These are phyloP conservation scores for Termitomyces sp. DNA, from an alignment of 1,284 basidiomycete species.

Conservation along the genomic window DNA sequence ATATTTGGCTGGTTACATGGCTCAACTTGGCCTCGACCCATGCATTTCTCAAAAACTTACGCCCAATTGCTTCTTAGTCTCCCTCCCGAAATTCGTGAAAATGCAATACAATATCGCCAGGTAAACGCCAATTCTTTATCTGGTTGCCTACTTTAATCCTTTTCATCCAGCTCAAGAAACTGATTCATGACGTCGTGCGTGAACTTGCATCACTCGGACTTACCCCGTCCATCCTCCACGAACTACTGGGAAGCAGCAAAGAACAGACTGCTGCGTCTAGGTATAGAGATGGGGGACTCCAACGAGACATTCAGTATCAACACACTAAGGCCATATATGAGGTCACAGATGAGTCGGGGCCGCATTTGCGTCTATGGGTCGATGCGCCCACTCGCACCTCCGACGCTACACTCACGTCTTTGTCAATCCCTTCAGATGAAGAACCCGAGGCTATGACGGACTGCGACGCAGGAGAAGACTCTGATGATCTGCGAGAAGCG, in stretches of 20 bases:
- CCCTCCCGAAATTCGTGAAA: conserved; percentile 69
- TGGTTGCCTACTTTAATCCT: background rate
- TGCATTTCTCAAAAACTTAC: conserved; percentile 86
- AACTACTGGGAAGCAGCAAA: conserved; percentile 28
- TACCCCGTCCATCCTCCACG: conserved; percentile 50
- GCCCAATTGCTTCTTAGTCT: conserved; percentile 64
- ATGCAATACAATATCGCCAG: conserved; percentile 85
- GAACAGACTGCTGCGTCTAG: conserved; percentile 18
- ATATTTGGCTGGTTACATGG: background rate
- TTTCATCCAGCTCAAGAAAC: conserved; percentile 74
- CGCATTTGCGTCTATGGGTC: conserved; percentile 49
- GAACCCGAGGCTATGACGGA: background rate
- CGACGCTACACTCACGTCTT: conserved; percentile 2
- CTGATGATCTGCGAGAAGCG: background rate
- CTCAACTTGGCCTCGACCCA: conserved; percentile 1
- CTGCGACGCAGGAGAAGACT: conserved; percentile 2
- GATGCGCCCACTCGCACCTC: conserved; percentile 13
- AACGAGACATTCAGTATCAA: conserved; percentile 10
- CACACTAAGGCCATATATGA: conserved; percentile 47
- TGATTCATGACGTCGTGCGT: conserved; percentile 82
- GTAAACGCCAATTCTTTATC: conserved; percentile 31
- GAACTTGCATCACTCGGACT: conserved; percentile 82
- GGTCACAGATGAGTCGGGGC: conserved; percentile 42
- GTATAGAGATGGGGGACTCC: conserved; percentile 16
- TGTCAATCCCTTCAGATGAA: conserved; percentile 1